phyloP scores from a whole-genome alignment of 768 basidiomycete species.

The Ephemerocybe angulata region DNA sequence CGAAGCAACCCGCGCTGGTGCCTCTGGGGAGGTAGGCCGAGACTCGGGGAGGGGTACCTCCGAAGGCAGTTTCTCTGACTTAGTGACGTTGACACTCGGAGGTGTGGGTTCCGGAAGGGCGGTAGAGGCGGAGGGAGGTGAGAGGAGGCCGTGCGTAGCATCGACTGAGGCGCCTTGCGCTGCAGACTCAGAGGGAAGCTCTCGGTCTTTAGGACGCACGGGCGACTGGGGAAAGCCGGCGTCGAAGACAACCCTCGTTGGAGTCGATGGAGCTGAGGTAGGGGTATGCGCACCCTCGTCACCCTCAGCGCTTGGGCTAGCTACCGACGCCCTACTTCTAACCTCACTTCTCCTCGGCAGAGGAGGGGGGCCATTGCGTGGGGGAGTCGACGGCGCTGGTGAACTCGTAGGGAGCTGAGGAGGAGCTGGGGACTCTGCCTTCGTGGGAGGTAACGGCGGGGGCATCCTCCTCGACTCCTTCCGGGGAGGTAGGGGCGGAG shows the following conservation, averaged over 20 bases:
- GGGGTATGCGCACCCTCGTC: neutral
- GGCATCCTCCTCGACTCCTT: conserved; percentile 12
- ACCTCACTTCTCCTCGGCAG: neutral
- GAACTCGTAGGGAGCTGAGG: conserved; percentile 37
- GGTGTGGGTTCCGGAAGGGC: no score
- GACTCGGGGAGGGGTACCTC: conserved; percentile 41
- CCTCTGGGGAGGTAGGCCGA: conserved; percentile 37
- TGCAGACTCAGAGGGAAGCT: neutral
- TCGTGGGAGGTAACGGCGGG: conserved; percentile 12
- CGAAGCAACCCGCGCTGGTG: conserved; percentile 31
- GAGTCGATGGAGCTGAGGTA: neutral
- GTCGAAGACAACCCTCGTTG: conserved; percentile 8
- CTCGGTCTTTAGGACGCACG: neutral
- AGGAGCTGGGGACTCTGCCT: conserved; percentile 10
- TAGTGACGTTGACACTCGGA: no score
- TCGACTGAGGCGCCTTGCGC: neutral
- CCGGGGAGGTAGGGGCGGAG: conserved; percentile 4
- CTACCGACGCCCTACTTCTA: neutral
- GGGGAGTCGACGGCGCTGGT: neutral
- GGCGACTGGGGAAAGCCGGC: conserved; percentile 2
- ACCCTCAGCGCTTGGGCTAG: neutral
- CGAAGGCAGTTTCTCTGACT: no score
- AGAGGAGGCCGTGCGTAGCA: neutral
- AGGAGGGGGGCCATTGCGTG: neutral
- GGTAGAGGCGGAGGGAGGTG: neutral